Evolutionary conservation across 805 yeast genomes (phyloP).

Genomic region (Nakazawaea laoshanensis): DNA sequence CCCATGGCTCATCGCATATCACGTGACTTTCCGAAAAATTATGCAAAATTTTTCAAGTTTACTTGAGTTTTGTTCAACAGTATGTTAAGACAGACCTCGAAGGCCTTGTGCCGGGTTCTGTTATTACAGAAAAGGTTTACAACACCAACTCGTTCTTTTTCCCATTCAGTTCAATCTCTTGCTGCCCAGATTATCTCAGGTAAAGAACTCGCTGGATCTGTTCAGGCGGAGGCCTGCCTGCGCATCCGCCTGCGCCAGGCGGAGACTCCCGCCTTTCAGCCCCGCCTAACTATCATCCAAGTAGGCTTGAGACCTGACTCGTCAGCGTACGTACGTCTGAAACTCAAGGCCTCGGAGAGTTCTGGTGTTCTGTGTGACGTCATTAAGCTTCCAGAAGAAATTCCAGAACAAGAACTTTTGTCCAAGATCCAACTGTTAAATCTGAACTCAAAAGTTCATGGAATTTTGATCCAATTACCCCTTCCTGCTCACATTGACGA

Average conservation of each 20-base stretch:
- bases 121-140: not conserved
- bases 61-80: no score
- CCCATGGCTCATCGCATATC: no score
- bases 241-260: conserved; percentile 35
- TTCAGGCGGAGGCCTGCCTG: conserved; percentile 31
- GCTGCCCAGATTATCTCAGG: conserved; percentile 34
- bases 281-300: conserved; percentile 77
- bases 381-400: conserved; percentile 53
- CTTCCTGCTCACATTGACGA: conserved; percentile 77
- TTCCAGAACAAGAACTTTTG: conserved; percentile 53
- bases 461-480: conserved; percentile 86
- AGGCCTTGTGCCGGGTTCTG: not conserved
- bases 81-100: not conserved
- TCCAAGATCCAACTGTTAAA: conserved; percentile 56
- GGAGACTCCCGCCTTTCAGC: conserved; percentile 46
- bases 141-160: not conserved
- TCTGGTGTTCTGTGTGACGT: conserved; percentile 68
- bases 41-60: no score
- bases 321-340: conserved; percentile 84
- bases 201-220: conserved; percentile 32
- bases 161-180: conserved; percentile 9
- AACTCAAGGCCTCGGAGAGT: conserved; percentile 80
- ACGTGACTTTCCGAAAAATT: no score
- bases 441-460: conserved; percentile 71
- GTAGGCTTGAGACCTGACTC: conserved; percentile 90